Percentiles rank a stretch among this genome's conserved stretches.
Conservation (phyloP, 2,329 filamentous ascomycete genomes). For the Diaporthe ampelina region DNA sequence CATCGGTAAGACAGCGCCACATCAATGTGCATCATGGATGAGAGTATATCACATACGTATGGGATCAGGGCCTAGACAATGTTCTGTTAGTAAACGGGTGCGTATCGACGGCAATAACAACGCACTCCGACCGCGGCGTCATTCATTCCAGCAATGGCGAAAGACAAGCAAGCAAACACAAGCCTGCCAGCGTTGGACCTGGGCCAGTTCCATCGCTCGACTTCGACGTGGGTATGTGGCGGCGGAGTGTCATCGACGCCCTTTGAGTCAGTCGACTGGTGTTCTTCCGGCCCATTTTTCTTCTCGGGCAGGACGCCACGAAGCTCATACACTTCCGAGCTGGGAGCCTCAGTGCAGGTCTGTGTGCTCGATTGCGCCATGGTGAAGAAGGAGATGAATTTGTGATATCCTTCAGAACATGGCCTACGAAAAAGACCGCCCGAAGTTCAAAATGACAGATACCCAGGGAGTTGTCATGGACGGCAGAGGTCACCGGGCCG, state of each 20-base stretch:
- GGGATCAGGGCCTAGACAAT: slow-evolving; percentile 5
- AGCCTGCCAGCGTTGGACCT: slow-evolving; percentile 39
- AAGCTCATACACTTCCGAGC: slow-evolving; percentile 3
- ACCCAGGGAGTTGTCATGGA: neutral
- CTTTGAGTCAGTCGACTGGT: neutral
- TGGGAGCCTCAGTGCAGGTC: slow-evolving; percentile 1
- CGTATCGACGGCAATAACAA: slow-evolving; percentile 39
- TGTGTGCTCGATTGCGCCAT: slow-evolving; percentile 11
- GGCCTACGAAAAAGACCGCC: neutral
- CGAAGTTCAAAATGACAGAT: neutral
- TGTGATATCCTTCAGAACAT: neutral
- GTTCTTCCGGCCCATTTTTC: neutral
- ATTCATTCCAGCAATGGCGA: slow-evolving; percentile 77
- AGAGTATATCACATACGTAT: neutral
- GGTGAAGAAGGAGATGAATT: neutral
- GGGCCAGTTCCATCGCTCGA: slow-evolving; percentile 36
- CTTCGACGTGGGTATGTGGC: neutral
- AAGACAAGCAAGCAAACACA: slow-evolving; percentile 45
- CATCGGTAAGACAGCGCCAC: neutral
- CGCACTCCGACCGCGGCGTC: slow-evolving; percentile 75
- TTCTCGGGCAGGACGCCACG: neutral
- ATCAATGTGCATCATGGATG: neutral
- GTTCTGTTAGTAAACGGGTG: neutral
- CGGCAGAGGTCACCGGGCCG: neutral
- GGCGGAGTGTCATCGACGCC: neutral